Evolutionary conservation across 176 grass and related monocot species (phyloP).

Genomic region (Musa troglodytarum): DNA sequence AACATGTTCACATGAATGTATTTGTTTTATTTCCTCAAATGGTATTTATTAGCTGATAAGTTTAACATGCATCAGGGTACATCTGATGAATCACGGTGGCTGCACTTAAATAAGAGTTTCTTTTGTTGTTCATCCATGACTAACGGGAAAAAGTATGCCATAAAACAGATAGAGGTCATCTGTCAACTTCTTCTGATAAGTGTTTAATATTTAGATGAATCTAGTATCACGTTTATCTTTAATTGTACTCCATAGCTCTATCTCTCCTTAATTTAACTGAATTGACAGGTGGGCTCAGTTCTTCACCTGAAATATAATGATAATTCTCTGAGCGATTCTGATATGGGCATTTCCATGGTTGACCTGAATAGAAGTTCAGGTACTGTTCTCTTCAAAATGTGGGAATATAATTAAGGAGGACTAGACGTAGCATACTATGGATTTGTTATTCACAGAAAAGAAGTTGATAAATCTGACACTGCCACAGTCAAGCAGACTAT

Average conservation of each 20-base stretch:
- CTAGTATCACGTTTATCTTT: background rate
- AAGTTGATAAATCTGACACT: background rate
- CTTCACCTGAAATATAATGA: conserved; percentile 46
- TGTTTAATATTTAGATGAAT: background rate
- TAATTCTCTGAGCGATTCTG: conserved; percentile 24
- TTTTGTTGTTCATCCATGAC: conserved; percentile 78
- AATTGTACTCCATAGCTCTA: background rate
- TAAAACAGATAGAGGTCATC: conserved; percentile 78
- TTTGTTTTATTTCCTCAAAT: background rate
- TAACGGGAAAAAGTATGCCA: conserved; percentile 90
- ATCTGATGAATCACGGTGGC: conserved; percentile 73
- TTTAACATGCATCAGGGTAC: conserved; percentile 45
- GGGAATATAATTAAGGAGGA: too few relatives aligned
- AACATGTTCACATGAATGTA: background rate
- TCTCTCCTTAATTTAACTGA: conserved; percentile 9
- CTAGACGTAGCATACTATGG: too few relatives aligned
- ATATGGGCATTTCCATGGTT: conserved; percentile 1
- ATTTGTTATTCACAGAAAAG: too few relatives aligned
- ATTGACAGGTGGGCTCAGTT: conserved; percentile 78
- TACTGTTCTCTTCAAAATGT: conserved; percentile 14
- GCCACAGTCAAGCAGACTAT: conserved; percentile 27
- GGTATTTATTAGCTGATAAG: background rate
- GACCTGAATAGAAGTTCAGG: conserved; percentile 22
- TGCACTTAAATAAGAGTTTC: conserved; percentile 63
- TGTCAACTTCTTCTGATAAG: background rate